phyloP scores from a whole-genome alignment of 306 rosid genomes.

The Vicia sativa region DNA sequence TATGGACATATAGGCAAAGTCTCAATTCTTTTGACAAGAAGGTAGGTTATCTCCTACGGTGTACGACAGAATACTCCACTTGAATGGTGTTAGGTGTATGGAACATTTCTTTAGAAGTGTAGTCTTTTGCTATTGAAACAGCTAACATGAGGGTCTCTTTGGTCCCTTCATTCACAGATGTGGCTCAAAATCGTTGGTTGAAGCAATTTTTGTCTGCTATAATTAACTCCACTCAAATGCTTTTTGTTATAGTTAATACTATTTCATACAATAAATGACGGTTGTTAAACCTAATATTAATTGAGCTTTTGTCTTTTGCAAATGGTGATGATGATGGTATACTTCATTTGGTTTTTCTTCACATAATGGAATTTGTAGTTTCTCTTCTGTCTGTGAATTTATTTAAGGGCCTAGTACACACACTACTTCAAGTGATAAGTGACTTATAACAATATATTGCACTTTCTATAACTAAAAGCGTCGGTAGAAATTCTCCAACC shows the following conservation, averaged over 20 bases:
- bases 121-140: conserved; percentile 34
- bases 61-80: not conserved
- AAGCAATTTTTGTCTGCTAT: conserved; percentile 31
- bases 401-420: not conserved
- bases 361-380: not conserved
- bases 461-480: conserved; percentile 24
- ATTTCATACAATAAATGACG: conserved; percentile 20
- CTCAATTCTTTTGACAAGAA: not conserved
- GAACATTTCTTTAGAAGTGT: conserved; percentile 3
- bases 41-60: not conserved
- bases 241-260: too few relatives aligned
- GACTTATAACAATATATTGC: not conserved
- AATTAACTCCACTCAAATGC: conserved; percentile 28
- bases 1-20: not conserved
- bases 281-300: conserved; percentile 27
- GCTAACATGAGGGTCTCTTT: conserved; percentile 41
- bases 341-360: conserved; percentile 13
- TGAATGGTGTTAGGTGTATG: conserved; percentile 2
- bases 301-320: conserved; percentile 6
- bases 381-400: conserved; percentile 24
- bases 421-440: not conserved
- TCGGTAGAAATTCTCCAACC: conserved; percentile 39
- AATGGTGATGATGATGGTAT: conserved; percentile 29
- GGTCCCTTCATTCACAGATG: conserved; percentile 25
- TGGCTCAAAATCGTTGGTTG: conserved; percentile 43